A percentile compares a stretch with the other conserved stretches of the same genome.
phyloP scores from a whole-genome alignment of 2,329 filamentous ascomycete genomes.

The Ceratocystis huliohia region DNA sequence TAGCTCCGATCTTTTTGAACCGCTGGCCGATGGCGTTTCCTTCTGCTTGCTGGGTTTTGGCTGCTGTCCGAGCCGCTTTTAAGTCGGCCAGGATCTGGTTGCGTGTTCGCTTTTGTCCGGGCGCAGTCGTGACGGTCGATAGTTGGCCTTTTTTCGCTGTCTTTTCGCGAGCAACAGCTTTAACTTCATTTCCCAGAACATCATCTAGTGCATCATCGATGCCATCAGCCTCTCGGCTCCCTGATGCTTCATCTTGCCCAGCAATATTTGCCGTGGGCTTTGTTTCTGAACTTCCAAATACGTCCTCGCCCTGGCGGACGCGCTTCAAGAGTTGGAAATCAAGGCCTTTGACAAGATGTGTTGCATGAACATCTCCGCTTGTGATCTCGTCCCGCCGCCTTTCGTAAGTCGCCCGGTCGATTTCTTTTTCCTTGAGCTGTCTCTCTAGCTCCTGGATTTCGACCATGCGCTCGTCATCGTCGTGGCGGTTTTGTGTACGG shows the following conservation, averaged over 20 bases:
- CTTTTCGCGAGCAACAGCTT: conserved; percentile 40
- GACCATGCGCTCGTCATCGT: conserved; percentile 43
- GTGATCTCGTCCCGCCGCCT: conserved; percentile 62
- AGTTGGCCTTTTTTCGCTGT: conserved; percentile 45
- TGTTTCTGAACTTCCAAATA: conserved; percentile 31
- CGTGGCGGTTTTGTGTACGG: conserved; percentile 54
- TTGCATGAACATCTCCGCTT: conserved; percentile 66
- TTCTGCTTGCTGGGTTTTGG: conserved; percentile 34
- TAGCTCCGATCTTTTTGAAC: conserved; percentile 53
- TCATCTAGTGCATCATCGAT: conserved; percentile 56
- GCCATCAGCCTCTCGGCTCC: conserved; percentile 21
- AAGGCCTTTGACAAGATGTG: conserved; percentile 82
- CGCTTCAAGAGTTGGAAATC: conserved; percentile 70
- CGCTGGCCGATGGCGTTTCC: conserved; percentile 42
- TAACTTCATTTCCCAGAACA: conserved; percentile 43
- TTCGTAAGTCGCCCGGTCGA: conserved; percentile 69
- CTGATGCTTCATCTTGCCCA: conserved; percentile 27
- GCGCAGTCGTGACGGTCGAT: conserved; percentile 38
- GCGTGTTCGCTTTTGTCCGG: conserved; percentile 49
- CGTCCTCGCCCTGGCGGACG: conserved; percentile 55
- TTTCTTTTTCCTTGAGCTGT: conserved; percentile 68
- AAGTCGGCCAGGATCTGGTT: conserved; percentile 56
- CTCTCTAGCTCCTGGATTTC: conserved; percentile 70
- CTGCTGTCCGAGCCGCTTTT: conserved; percentile 49
- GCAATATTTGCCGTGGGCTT: conserved; percentile 40